phyloP scores from a whole-genome alignment of 1,284 basidiomycete genomes.

The Malassezia vespertilionis region DNA sequence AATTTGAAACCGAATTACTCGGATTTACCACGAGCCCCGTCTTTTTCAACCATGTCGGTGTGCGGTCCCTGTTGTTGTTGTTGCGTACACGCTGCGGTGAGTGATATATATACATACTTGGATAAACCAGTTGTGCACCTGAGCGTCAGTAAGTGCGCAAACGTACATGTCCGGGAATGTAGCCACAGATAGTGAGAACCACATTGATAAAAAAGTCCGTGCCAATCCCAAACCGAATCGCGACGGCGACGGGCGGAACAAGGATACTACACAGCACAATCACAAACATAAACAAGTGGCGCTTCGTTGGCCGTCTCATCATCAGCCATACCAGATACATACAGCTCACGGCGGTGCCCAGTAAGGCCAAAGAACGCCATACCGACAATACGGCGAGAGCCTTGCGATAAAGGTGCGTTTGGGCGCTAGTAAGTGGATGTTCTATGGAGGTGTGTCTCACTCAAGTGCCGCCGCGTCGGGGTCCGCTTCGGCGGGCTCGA shows the following conservation, averaged over 20 bases:
- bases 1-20: not conserved
- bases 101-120: constrained; percentile 8
- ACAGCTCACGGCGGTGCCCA: constrained; percentile 16
- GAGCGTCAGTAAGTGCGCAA: not conserved
- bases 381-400: not conserved
- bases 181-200: constrained; percentile 71
- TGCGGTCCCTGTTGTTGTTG: constrained; percentile 8
- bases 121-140: constrained; percentile 18
- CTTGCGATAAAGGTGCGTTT: constrained; percentile 10
- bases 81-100: constrained; percentile 10
- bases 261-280: constrained; percentile 36
- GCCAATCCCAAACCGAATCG: constrained; percentile 84
- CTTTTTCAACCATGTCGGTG: constrained; percentile 7
- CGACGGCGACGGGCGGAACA: constrained; percentile 58
- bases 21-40: constrained; percentile 6
- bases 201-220: constrained; percentile 85
- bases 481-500: constrained; percentile 15
- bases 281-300: constrained; percentile 31
- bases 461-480: constrained; percentile 16
- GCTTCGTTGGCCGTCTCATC: constrained; percentile 20
- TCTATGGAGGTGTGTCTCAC: not conserved
- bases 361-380: constrained; percentile 17
- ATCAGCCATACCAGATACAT: not conserved
- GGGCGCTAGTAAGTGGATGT: not conserved
- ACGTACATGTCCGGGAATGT: constrained; percentile 51